phyloP scores from a whole-genome alignment of 2,329 filamentous ascomycete genomes.

The Fusarium devonianum region DNA sequence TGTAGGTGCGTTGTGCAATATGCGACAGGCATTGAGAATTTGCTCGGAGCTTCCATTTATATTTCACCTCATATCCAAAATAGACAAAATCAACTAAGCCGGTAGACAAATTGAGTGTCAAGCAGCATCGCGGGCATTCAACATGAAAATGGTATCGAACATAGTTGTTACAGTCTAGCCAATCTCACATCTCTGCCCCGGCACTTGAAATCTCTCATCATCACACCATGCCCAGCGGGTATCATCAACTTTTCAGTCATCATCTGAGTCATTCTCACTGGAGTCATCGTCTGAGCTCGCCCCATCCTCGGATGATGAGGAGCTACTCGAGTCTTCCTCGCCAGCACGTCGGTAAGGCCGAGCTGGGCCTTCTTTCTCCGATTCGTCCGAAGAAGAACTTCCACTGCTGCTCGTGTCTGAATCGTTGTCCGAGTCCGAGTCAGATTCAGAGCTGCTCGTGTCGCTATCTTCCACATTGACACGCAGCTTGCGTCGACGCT shows the following conservation, averaged over 20 bases:
- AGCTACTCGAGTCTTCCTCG: conserved; percentile 34
- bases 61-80: conserved; percentile 8
- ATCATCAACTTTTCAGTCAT: conserved; percentile 31
- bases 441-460: conserved; percentile 49
- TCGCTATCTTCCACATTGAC: conserved; percentile 52
- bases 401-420: conserved; percentile 48
- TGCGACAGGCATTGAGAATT: background rate
- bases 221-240: conserved; percentile 9
- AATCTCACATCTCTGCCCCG: conserved; percentile 17
- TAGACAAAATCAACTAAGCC: conserved; percentile 17
- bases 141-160: conserved; percentile 28
- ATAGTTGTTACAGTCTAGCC: conserved; percentile 38
- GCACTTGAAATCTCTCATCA: conserved; percentile 17
- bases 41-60: conserved; percentile 15
- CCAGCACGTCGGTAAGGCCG: conserved; percentile 43
- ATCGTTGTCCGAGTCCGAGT: conserved; percentile 44
- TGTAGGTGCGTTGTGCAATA: background rate
- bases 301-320: conserved; percentile 48
- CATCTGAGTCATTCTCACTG: conserved; percentile 35
- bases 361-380: conserved; percentile 36
- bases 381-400: conserved; percentile 47
- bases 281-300: conserved; percentile 45
- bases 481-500: conserved; percentile 62
- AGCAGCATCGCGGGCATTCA: conserved; percentile 36
- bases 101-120: conserved; percentile 15